Conservation (phyloP, 2,329 filamentous ascomycete genomes). For the Fusarium mexicanum region DNA sequence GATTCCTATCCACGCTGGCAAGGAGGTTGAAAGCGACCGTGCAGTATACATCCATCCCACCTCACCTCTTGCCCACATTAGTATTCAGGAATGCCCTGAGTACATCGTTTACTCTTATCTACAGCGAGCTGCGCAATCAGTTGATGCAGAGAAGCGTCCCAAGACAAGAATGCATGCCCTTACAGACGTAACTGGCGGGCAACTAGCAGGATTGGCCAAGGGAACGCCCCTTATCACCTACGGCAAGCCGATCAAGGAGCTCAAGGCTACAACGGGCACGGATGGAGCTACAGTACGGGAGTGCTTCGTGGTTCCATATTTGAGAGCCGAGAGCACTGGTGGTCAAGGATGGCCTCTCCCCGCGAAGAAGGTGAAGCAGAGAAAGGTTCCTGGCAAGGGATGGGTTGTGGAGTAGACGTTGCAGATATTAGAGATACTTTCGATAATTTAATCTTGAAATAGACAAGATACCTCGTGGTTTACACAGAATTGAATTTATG, state of each 20-base stretch:
- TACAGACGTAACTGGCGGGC: slow-evolving; percentile 78
- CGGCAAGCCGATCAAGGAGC: slow-evolving; percentile 91
- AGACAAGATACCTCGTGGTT: slow-evolving; percentile 38
- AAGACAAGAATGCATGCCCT: slow-evolving; percentile 91
- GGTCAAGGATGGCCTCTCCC: slow-evolving; percentile 85
- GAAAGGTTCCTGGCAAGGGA: slow-evolving; percentile 74
- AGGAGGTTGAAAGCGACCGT: slow-evolving; percentile 61
- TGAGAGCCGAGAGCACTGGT: slow-evolving; percentile 74
- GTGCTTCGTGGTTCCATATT: slow-evolving; percentile 83
- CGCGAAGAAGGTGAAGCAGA: slow-evolving; percentile 85
- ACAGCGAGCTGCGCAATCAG: slow-evolving; percentile 69
- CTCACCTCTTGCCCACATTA: slow-evolving; percentile 78
- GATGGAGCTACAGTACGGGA: slow-evolving; percentile 65
- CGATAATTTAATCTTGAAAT: slow-evolving; percentile 19
- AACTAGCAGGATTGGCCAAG: slow-evolving; percentile 81
- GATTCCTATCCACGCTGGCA: slow-evolving; percentile 67
- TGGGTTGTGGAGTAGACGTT: slow-evolving; percentile 72
- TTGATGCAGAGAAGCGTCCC: slow-evolving; percentile 63
- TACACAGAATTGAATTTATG: slow-evolving; percentile 1
- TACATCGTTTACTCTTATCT: slow-evolving; percentile 91
- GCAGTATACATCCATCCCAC: slow-evolving; percentile 90
- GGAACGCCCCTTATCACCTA: slow-evolving; percentile 86
- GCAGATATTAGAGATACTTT: not conserved
- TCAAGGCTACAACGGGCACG: slow-evolving; percentile 56
- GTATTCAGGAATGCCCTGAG: slow-evolving; percentile 78